phyloP scores from a whole-genome alignment of 371 early-diverging fungal genomes.

The Haplosporangium sp. region DNA sequence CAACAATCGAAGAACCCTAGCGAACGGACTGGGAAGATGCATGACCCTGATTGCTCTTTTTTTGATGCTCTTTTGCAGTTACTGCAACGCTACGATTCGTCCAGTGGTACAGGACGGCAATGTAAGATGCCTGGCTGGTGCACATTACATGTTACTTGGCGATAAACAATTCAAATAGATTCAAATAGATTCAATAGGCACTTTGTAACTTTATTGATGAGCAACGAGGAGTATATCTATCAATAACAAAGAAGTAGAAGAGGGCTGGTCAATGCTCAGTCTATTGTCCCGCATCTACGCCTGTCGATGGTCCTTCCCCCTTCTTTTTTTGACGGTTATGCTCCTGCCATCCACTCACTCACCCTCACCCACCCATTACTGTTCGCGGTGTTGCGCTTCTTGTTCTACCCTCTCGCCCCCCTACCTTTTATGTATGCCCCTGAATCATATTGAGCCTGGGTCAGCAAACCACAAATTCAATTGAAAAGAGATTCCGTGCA shows the following conservation, averaged over 20 bases:
- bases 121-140: conserved; percentile 14
- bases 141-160: neutral
- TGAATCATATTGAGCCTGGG: conserved; percentile 27
- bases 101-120: conserved; percentile 17
- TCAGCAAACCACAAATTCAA: conserved; percentile 7
- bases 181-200: neutral
- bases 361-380: neutral
- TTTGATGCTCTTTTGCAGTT: neutral
- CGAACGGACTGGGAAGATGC: conserved; percentile 18
- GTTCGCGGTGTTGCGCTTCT: neutral
- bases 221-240: conserved; percentile 2
- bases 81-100: neutral
- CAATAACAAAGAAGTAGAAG: too few relatives aligned
- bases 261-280: conserved; percentile 37
- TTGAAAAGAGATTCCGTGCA: neutral
- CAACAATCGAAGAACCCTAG: neutral
- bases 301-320: conserved; percentile 44
- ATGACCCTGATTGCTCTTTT: conserved; percentile 6
- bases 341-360: conserved; percentile 1
- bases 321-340: conserved; percentile 9
- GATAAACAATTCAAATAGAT: too few relatives aligned
- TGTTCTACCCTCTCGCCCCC: conserved; percentile 1
- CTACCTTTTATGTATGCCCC: conserved; percentile 14
- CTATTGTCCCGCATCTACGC: conserved; percentile 19
- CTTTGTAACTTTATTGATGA: neutral